Conservation (phyloP, 495 filamentous ascomycete species). For the Talaromyces nanjingensis region DNA sequence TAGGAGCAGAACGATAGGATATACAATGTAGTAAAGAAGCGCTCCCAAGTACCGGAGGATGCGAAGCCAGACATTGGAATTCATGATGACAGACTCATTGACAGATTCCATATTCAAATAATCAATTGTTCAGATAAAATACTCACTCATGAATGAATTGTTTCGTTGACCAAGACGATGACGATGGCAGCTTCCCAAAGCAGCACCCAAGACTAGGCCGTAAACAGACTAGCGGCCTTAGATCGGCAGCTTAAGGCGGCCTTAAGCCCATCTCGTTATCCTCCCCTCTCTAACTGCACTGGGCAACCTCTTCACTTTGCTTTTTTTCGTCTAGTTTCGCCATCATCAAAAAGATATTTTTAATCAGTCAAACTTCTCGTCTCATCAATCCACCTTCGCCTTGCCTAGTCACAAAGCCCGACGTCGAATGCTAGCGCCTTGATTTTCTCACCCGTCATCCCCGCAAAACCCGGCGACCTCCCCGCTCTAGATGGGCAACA, state of each 20-base stretch:
- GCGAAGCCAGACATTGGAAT: conserved; percentile 10
- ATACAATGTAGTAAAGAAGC: conserved; percentile 28
- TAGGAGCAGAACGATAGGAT: conserved; percentile 28
- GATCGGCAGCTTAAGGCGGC: background rate
- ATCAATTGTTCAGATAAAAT: background rate
- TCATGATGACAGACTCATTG: conserved; percentile 13
- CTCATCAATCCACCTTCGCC: background rate
- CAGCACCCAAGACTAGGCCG: background rate
- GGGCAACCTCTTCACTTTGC: background rate
- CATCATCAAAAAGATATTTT: background rate
- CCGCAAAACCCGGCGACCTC: conserved; percentile 13
- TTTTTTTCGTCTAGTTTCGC: background rate
- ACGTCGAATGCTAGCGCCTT: conserved; percentile 11
- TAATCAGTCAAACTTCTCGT: background rate
- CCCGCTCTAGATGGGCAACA: conserved; percentile 42
- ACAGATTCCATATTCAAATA: conserved; percentile 14
- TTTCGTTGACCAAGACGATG: background rate
- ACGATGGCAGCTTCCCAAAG: background rate
- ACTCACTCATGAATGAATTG: too few relatives aligned
- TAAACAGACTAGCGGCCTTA: background rate
- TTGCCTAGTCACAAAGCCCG: background rate
- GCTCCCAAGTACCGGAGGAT: conserved; percentile 9
- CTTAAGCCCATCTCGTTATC: background rate
- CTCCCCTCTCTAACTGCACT: background rate
- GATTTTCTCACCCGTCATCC: conserved; percentile 7